Conservation (phyloP, 2,329 filamentous ascomycete species). For the Bimuria novae-zelandiae region DNA sequence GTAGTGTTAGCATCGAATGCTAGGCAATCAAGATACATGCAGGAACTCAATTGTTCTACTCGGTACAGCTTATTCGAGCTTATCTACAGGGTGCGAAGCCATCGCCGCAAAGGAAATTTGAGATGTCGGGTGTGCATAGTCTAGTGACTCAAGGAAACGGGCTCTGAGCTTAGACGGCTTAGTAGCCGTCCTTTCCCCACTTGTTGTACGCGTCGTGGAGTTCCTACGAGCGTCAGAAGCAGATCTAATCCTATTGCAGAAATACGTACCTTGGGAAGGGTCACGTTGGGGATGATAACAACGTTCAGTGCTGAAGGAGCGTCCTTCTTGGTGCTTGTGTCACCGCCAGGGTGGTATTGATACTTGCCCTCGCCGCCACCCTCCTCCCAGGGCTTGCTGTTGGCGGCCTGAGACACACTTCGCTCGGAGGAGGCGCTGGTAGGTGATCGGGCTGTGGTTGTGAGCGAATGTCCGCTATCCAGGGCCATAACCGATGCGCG, state of each 20-base stretch:
- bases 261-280: slow-evolving; percentile 69
- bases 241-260: background rate
- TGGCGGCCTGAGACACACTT: slow-evolving; percentile 72
- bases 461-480: slow-evolving; percentile 3
- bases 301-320: slow-evolving; percentile 95
- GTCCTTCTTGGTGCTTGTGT: slow-evolving; percentile 77
- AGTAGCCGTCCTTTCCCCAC: slow-evolving; percentile 96
- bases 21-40: background rate
- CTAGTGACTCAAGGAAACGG: slow-evolving; percentile 17
- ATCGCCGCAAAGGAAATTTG: slow-evolving; percentile 15
- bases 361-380: slow-evolving; percentile 63
- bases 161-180: slow-evolving; percentile 9
- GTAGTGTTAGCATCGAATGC: background rate
- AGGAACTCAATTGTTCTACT: slow-evolving; percentile 18
- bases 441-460: slow-evolving; percentile 72
- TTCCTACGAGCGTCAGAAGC: slow-evolving; percentile 57
- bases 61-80: slow-evolving; percentile 15
- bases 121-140: slow-evolving; percentile 16
- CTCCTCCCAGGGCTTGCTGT: slow-evolving; percentile 90
- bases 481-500: slow-evolving; percentile 2
- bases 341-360: slow-evolving; percentile 75
- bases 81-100: slow-evolving; percentile 18
- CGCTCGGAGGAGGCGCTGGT: slow-evolving; percentile 83
- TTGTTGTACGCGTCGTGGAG: slow-evolving; percentile 99
- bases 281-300: slow-evolving; percentile 92